Conservation (phyloP, 352 stramenopile genomes). For the Phytopythium kandeliae region DNA sequence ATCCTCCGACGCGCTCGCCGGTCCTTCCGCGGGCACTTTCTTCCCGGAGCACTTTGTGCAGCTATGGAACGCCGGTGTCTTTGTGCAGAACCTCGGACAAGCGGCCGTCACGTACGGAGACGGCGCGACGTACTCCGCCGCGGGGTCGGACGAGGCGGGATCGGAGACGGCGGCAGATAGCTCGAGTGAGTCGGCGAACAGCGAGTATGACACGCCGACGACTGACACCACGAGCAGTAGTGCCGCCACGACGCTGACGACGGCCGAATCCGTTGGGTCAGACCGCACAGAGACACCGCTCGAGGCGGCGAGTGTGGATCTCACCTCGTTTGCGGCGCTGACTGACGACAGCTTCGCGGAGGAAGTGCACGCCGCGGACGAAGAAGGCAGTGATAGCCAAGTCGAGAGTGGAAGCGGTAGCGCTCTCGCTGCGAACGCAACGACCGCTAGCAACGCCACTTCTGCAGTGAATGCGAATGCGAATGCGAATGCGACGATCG, state of each 20-base stretch:
- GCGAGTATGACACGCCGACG: neutral
- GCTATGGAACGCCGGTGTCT: constrained; percentile 53
- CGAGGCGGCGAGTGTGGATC: neutral
- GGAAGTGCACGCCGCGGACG: neutral
- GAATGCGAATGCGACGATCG: no score
- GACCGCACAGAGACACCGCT: neutral
- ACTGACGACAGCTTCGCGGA: neutral
- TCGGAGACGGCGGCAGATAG: no score
- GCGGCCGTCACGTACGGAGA: constrained; percentile 5
- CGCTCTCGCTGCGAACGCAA: neutral
- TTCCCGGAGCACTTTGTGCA: constrained; percentile 41
- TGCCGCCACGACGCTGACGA: neutral
- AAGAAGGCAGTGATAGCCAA: neutral
- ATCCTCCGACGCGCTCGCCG: constrained; percentile 21
- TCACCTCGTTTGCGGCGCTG: neutral
- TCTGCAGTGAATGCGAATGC: neutral
- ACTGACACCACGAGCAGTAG: neutral
- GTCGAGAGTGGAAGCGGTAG: neutral
- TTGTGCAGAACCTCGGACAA: constrained; percentile 24
- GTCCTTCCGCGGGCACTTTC: constrained; percentile 37
- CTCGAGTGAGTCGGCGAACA: no score
- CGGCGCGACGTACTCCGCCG: neutral
- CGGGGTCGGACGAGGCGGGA: no score
- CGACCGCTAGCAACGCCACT: neutral
- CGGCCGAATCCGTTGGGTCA: neutral